Evolutionary conservation across 108 stramenopile genomes (phyloP).

Genomic region (Cyclotella sp.): DNA sequence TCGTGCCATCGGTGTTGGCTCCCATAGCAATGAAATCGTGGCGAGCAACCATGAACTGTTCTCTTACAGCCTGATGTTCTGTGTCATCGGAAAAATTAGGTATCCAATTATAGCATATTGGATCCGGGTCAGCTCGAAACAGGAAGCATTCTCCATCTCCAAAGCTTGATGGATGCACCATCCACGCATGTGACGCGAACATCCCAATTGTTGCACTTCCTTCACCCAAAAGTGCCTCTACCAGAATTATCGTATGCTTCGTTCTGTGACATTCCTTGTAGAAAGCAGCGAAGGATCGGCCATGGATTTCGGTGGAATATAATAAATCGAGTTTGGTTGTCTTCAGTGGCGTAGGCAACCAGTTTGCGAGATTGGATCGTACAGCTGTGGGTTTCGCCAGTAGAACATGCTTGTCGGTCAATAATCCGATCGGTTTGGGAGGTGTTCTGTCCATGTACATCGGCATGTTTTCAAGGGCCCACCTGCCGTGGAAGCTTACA

Average conservation of each 20-base stretch:
- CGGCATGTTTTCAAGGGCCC: constrained; percentile 52
- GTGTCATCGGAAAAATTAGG: constrained; percentile 50
- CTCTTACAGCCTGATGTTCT: constrained; percentile 60
- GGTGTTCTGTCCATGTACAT: constrained; percentile 39
- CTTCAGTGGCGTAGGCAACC: constrained; percentile 72
- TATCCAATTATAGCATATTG: constrained; percentile 79
- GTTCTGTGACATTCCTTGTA: constrained; percentile 58
- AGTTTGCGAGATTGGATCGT: constrained; percentile 66
- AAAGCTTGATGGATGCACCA: constrained; percentile 56
- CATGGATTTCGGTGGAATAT: constrained; percentile 81
- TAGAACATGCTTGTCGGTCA: constrained; percentile 30
- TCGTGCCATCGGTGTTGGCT: constrained; percentile 67
- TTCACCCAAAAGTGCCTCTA: constrained; percentile 60
- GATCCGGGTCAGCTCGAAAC: constrained; percentile 73
- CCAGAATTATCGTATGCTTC: constrained; percentile 72
- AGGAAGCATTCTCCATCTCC: constrained; percentile 86
- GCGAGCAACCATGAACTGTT: constrained; percentile 79
- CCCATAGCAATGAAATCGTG: constrained; percentile 80
- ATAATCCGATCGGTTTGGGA: constrained; percentile 53
- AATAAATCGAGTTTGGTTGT: constrained; percentile 81
- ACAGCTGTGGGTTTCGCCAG: constrained; percentile 63
- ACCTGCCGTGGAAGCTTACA: constrained; percentile 71
- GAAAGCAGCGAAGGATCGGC: constrained; percentile 74
- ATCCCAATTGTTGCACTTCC: constrained; percentile 67
- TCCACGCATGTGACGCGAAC: constrained; percentile 85